These are phyloP conservation scores for Stemphylium vesicarium DNA, from an alignment of 2,329 filamentous ascomycete species.

Conservation along the genomic window DNA sequence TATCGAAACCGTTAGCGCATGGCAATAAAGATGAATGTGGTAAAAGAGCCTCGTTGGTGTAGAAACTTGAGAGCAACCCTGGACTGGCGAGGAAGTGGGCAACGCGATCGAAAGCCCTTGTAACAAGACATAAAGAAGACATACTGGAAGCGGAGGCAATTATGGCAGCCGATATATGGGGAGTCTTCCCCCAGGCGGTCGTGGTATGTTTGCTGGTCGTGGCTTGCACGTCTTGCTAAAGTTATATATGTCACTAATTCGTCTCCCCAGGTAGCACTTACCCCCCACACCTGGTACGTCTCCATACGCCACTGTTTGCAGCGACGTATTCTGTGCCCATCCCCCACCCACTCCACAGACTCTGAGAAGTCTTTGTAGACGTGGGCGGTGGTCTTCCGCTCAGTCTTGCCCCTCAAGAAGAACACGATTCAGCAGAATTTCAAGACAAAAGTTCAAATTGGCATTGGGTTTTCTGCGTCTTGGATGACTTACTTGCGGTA, in stretches of 20 bases:
- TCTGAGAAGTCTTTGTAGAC: constrained; percentile 18
- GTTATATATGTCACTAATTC: constrained; percentile 1
- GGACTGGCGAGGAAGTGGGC: neutral
- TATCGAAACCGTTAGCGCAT: neutral
- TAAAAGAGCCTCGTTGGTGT: neutral
- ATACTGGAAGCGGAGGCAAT: neutral
- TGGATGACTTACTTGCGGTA: neutral
- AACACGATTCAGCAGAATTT: neutral
- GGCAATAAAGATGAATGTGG: neutral
- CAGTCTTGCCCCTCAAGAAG: neutral
- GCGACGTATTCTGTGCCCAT: neutral
- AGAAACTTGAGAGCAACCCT: neutral
- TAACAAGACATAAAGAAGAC: neutral
- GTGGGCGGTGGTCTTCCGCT: constrained; percentile 4
- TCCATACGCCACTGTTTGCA: neutral
- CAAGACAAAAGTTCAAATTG: neutral
- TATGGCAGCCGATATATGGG: neutral
- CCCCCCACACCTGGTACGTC: neutral
- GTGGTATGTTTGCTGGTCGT: neutral
- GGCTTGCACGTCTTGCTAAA: neutral
- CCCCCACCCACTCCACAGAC: neutral
- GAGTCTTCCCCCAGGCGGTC: neutral
- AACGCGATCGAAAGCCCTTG: neutral
- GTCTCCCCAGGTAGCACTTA: constrained; percentile 1
- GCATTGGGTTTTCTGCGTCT: neutral